Conservation (phyloP, 768 basidiomycete genomes). For the Termitomyces sp. region DNA sequence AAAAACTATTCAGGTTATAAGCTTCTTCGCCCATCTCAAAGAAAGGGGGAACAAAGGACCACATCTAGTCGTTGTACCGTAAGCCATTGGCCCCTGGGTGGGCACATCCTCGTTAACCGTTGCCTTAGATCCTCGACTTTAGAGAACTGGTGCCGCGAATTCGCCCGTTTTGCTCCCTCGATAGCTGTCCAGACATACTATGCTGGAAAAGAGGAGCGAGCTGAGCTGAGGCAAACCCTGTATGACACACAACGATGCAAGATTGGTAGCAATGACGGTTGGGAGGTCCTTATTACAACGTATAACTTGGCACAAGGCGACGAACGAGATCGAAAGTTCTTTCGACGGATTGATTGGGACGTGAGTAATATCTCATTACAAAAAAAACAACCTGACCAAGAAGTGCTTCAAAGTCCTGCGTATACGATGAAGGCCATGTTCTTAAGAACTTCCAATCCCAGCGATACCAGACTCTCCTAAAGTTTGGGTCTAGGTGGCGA, state of each 20-base stretch:
- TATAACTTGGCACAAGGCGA: conserved; percentile 93
- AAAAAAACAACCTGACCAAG: background rate
- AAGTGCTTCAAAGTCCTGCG: conserved; percentile 59
- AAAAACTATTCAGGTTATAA: conserved; percentile 98
- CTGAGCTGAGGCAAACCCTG: conserved; percentile 67
- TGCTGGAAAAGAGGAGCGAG: conserved; percentile 85
- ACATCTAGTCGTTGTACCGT: conserved; percentile 95
- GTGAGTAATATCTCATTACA: conserved; percentile 44
- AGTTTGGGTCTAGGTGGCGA: conserved; percentile 85
- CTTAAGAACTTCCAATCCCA: conserved; percentile 98
- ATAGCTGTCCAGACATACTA: conserved; percentile 92
- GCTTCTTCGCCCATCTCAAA: conserved; percentile 88
- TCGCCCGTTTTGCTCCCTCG: conserved; percentile 82
- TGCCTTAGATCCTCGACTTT: conserved; percentile 80
- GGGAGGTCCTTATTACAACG: conserved; percentile 95
- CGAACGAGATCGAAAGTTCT: conserved; percentile 89
- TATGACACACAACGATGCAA: conserved; percentile 50
- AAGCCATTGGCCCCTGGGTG: conserved; percentile 28
- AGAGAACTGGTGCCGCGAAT: conserved; percentile 99
- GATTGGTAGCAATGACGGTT: conserved; percentile 52
- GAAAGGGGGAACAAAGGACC: conserved; percentile 77
- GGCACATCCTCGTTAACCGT: conserved; percentile 4
- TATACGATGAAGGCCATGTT: conserved; percentile 97
- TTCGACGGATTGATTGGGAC: conserved; percentile 88
- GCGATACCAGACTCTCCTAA: conserved; percentile 85